Evolutionary conservation across 257 asterid species (phyloP).

Genomic region (Nicotiana otophora): DNA sequence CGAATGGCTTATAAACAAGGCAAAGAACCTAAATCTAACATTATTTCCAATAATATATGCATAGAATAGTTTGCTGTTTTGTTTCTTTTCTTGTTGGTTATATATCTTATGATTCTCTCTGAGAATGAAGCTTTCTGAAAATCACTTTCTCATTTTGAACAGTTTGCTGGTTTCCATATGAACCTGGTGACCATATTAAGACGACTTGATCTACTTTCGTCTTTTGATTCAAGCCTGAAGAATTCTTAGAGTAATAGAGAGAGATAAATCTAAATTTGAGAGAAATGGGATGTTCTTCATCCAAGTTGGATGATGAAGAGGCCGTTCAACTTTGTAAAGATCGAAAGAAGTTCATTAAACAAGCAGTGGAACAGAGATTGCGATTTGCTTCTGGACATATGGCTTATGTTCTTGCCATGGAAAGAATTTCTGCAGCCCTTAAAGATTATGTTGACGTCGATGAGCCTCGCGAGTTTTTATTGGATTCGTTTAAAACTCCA

Average conservation of each 20-base stretch:
- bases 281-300: constrained; percentile 92
- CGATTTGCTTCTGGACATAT: constrained; percentile 76
- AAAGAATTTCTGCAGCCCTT: constrained; percentile 80
- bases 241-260: constrained; percentile 24
- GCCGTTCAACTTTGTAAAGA: constrained; percentile 86
- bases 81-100: constrained; percentile 14
- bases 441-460: constrained; percentile 80
- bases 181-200: constrained; percentile 40
- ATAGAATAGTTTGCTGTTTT: neutral
- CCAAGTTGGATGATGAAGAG: constrained; percentile 92
- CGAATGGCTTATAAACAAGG: neutral
- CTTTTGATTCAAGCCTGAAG: constrained; percentile 46
- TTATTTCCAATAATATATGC: neutral
- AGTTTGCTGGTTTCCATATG: constrained; percentile 32
- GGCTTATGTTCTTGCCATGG: constrained; percentile 80
- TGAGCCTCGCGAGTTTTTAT: constrained; percentile 66
- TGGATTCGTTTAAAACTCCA: constrained; percentile 52
- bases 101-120: constrained; percentile 16
- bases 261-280: constrained; percentile 5
- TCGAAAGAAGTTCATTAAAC: constrained; percentile 75
- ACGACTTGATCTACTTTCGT: constrained; percentile 27
- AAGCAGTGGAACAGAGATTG: constrained; percentile 78
- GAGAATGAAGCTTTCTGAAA: constrained; percentile 6
- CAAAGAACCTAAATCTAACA: neutral
- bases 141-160: constrained; percentile 4